Percentiles rank a stretch among this genome's conserved stretches.
Evolutionary conservation across 345 rosid species (phyloP).

Genomic region (Sonneratia caseolaris): DNA sequence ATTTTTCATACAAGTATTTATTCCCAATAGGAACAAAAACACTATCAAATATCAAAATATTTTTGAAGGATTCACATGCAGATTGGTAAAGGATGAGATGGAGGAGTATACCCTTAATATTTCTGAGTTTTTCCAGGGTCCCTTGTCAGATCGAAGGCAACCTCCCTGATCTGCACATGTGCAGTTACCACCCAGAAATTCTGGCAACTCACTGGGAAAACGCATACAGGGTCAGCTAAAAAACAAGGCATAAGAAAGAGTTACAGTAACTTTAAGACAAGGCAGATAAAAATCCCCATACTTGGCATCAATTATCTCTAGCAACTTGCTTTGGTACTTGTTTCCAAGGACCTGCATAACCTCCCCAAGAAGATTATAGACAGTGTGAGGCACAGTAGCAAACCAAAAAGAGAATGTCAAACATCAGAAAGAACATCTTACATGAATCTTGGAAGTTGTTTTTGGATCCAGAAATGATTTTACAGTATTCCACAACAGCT

Average conservation of each 20-base stretch:
- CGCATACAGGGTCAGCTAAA: neutral
- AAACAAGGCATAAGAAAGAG: neutral
- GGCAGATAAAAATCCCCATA: neutral
- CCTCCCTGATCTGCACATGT: slow-evolving; percentile 85
- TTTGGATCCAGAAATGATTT: slow-evolving; percentile 80
- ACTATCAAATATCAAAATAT: slow-evolving; percentile 6
- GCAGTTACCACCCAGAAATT: slow-evolving; percentile 84
- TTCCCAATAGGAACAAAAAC: neutral
- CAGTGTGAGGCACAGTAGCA: neutral
- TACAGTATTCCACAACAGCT: slow-evolving; percentile 76
- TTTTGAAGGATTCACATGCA: neutral
- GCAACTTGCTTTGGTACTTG: slow-evolving; percentile 79
- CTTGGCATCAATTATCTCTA: slow-evolving; percentile 75
- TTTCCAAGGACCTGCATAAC: slow-evolving; percentile 76
- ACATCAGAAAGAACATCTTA: slow-evolving; percentile 19
- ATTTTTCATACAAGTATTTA: slow-evolving; percentile 10
- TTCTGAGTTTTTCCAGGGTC: slow-evolving; percentile 94
- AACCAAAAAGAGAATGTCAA: neutral
- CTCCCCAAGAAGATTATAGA: slow-evolving; percentile 10
- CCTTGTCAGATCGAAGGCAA: slow-evolving; percentile 92
- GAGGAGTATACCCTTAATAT: slow-evolving; percentile 47
- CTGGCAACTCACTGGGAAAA: slow-evolving; percentile 75
- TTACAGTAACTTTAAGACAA: neutral
- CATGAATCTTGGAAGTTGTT: slow-evolving; percentile 76
- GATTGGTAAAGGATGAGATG: neutral